phyloP scores from a whole-genome alignment of 805 yeast genomes.

The Candida hungchunana region DNA sequence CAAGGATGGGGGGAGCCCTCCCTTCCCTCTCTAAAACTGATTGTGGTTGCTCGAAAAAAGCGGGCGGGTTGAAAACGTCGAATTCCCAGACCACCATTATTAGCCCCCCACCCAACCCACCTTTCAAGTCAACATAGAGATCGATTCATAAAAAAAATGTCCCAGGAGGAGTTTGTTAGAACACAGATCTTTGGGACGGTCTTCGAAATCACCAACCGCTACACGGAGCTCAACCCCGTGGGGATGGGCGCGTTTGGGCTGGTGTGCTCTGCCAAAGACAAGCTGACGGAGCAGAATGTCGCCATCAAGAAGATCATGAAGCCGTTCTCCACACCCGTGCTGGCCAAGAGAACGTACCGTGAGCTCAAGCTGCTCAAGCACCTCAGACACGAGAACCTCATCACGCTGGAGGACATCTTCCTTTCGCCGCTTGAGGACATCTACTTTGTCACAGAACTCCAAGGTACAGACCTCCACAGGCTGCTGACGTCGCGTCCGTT shows the following conservation, averaged over 20 bases:
- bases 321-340: constrained; percentile 90
- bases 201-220: constrained; percentile 86
- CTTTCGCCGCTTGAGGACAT: constrained; percentile 94
- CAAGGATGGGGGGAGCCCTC: too few species aligned
- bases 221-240: constrained; percentile 90
- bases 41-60: too few species aligned
- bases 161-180: constrained; percentile 34
- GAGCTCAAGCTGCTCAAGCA: constrained; percentile 92
- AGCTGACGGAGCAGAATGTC: constrained; percentile 83
- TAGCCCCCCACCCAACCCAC: too few species aligned
- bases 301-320: constrained; percentile 98
- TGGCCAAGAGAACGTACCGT: constrained; percentile 95
- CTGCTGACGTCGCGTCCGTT: constrained; percentile 88
- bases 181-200: constrained; percentile 95
- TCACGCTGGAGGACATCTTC: constrained; percentile 89
- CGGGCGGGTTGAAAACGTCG: too few species aligned
- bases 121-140: not conserved
- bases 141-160: constrained; percentile 9
- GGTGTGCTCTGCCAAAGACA: constrained; percentile 94
- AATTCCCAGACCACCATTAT: too few species aligned
- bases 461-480: constrained; percentile 94
- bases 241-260: constrained; percentile 99
- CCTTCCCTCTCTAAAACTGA: too few species aligned
- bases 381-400: constrained; percentile 89
- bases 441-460: constrained; percentile 91